Percentiles rank a stretch among this genome's conserved stretches.
Evolutionary conservation across 2,329 filamentous ascomycete species (phyloP).

Genomic region (Trichoderma breve): DNA sequence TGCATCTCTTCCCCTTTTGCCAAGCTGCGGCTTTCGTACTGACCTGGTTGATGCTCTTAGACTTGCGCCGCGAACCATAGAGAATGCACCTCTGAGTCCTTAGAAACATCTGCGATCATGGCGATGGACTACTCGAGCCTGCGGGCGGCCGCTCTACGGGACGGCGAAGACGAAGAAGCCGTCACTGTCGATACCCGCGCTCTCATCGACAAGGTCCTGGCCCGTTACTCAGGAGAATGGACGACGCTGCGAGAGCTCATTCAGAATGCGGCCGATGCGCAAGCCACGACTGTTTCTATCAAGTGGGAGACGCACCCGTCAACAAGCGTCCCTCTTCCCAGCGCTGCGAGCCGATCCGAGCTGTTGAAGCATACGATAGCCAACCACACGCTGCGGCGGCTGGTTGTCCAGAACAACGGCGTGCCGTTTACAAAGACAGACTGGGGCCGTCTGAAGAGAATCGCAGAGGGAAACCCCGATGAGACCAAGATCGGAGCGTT

Average conservation of each 20-base stretch:
- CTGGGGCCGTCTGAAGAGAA: constrained; percentile 90
- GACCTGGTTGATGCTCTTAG: not conserved
- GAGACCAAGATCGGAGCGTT: constrained; percentile 99
- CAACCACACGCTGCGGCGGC: constrained; percentile 79
- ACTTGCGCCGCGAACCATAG: not conserved
- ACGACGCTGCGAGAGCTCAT: constrained; percentile 86
- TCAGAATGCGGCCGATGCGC: constrained; percentile 97
- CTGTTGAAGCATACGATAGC: constrained; percentile 78
- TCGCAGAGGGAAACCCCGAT: constrained; percentile 98
- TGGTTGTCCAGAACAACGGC: constrained; percentile 93
- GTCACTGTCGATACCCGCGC: constrained; percentile 97
- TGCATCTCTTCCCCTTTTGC: not conserved
- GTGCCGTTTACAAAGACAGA: constrained; percentile 84
- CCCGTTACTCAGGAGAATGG: constrained; percentile 95
- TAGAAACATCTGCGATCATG: not conserved
- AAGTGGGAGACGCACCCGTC: constrained; percentile 91
- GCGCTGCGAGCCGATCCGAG: constrained; percentile 63
- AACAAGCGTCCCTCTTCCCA: constrained; percentile 67
- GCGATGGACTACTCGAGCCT: constrained; percentile 72
- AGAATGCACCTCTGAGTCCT: not conserved
- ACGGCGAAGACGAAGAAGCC: constrained; percentile 89
- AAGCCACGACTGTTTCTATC: constrained; percentile 83
- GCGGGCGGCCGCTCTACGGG: constrained; percentile 80
- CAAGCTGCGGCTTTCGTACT: not conserved
- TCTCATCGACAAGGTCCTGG: constrained; percentile 95